A percentile compares a stretch with the other conserved stretches of the same genome.
These are phyloP conservation scores for Cytospora chrysosperma DNA, from an alignment of 2,329 filamentous ascomycete genomes.

Conservation along the genomic window DNA sequence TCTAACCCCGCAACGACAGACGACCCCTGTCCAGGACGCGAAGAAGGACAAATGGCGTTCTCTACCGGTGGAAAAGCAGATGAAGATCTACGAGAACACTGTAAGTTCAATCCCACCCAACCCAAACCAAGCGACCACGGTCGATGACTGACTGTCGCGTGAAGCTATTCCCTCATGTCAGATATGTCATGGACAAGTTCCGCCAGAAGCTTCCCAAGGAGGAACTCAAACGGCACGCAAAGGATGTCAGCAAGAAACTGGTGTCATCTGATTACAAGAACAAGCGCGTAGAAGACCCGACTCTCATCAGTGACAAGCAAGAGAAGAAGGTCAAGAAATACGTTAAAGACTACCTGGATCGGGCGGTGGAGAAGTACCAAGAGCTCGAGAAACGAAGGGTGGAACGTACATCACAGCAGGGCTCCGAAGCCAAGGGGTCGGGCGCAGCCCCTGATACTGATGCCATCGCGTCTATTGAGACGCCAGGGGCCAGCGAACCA, in stretches of 20 bases:
- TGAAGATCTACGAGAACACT: slow-evolving; percentile 92
- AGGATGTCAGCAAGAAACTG: slow-evolving; percentile 79
- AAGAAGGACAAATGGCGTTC: slow-evolving; percentile 71
- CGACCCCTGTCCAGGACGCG: slow-evolving; percentile 54
- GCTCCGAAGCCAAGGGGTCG: slow-evolving; percentile 25
- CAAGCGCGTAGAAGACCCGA: slow-evolving; percentile 79
- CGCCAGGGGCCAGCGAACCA: slow-evolving; percentile 26
- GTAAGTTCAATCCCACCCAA: slow-evolving; percentile 51
- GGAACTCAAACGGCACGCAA: slow-evolving; percentile 60
- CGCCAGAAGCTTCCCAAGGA: slow-evolving; percentile 84
- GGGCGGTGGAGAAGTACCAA: slow-evolving; percentile 73
- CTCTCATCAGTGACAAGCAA: slow-evolving; percentile 70
- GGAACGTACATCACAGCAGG: slow-evolving; percentile 36
- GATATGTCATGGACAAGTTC: slow-evolving; percentile 83
- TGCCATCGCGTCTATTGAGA: slow-evolving; percentile 28
- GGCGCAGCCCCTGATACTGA: slow-evolving; percentile 14
- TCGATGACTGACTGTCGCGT: background rate
- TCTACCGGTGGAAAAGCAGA: slow-evolving; percentile 77
- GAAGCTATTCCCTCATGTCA: slow-evolving; percentile 81
- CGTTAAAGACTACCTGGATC: slow-evolving; percentile 83
- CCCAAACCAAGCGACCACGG: background rate
- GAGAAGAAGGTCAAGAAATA: slow-evolving; percentile 79
- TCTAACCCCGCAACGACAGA: slow-evolving; percentile 63
- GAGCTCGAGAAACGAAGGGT: slow-evolving; percentile 66
- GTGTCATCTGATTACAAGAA: slow-evolving; percentile 92